Evolutionary conservation across 2,329 filamentous ascomycete species (phyloP), one percentile per base, ranked within the genome.

Genomic region (Microsporum audouinii): DNA sequence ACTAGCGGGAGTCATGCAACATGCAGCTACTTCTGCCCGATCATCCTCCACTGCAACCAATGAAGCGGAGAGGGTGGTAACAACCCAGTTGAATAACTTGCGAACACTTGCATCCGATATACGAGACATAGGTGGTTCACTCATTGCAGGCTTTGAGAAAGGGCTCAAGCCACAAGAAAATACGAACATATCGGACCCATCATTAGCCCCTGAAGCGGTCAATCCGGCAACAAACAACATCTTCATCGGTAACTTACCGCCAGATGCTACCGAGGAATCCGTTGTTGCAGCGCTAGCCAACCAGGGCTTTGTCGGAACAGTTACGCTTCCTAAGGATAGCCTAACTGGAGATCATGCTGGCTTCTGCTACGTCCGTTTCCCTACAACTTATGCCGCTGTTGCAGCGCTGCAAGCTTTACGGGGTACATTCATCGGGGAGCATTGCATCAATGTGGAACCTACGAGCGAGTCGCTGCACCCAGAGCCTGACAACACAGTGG

Each of bases 231-330:
- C 64, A 10, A 67, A 65, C 38, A 68, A 66, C 6, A 64, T 77
- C 33, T 76, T 77, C 59, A 70, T 77, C 57, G 73, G 74, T 2
- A 76, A 76, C 60, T 65, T 76, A n/a, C 71, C 72, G 7, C 71
- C 69, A 60, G 68, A 69, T n/a, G 73, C 73, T 17, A 72, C 69
- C 27, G 70, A 72, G 57, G 67, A 66, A 51, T 71, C 69, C 57
- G 69, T 77, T 23, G 64, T 65, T 60, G 68, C 73, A 61, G 71
- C 74, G 6, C 73, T 77, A 62, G 67, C 69, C 43, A 70, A 71
- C 2, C 70, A 71, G 58, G 72, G 73, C 0, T 76, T 75, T 55
- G 61, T 73, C 31, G 72, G 71, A 27, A 63, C 69, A 14, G 72
- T 75, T 14, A 65, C 71, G 55, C 66, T 77, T 43, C 70, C 73